phyloP scores from a whole-genome alignment of 2,329 filamentous ascomycete genomes.

The Chrysoporthe cubensis region DNA sequence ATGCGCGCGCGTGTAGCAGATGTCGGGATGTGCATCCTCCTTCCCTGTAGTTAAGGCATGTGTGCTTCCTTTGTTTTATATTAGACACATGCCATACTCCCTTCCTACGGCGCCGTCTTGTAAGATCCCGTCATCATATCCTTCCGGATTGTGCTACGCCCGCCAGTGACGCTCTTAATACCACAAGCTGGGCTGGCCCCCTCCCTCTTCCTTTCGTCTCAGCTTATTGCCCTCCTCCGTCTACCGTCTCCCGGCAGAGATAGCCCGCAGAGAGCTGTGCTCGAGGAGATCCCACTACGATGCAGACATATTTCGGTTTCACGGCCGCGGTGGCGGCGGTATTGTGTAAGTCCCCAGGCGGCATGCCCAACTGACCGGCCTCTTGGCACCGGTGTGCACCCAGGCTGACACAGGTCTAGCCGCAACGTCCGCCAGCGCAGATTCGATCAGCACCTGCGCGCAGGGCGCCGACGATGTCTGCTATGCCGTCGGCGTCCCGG shows the following conservation, averaged over 20 bases:
- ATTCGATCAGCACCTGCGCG: conserved; percentile 46
- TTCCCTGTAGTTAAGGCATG: neutral
- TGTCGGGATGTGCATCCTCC: neutral
- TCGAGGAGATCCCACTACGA: neutral
- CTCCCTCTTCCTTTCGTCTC: neutral
- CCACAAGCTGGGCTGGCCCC: neutral
- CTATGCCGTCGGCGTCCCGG: conserved; percentile 60
- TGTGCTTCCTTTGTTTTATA: neutral
- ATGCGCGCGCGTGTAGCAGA: neutral
- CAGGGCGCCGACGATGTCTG: conserved; percentile 47
- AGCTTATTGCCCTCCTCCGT: neutral
- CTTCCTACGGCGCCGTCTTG: neutral
- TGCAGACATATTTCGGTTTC: conserved; percentile 13
- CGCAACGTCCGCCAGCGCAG: conserved; percentile 37
- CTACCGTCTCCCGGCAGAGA: neutral
- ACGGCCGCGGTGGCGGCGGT: conserved; percentile 22
- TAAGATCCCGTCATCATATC: neutral
- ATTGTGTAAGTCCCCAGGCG: conserved; percentile 19
- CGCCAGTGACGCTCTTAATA: neutral
- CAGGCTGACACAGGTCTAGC: conserved; percentile 7
- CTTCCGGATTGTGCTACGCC: neutral
- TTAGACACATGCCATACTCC: conserved; percentile 1
- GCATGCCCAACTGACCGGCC: neutral
- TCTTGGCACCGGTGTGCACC: neutral
- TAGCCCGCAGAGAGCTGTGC: neutral